Base-by-base conservation (phyloP, 2,329 filamentous ascomycete species). In the Aspergillus quadricinctus region DNA sequence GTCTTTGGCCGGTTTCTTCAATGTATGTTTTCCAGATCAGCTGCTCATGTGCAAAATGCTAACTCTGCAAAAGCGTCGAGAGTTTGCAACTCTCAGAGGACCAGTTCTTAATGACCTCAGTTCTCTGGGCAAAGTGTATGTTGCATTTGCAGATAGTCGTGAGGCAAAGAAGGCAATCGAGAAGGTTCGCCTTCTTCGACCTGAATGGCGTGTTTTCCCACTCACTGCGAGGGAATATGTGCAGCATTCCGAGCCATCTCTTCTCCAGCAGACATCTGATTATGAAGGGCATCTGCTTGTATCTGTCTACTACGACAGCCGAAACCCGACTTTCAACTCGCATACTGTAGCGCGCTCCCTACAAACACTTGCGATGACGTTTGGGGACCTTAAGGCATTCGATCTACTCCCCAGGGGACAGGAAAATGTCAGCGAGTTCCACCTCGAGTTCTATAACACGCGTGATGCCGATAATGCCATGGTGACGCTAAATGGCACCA, bases 141-240 rank as follows among this genome's bases (percentile, higher is more conserved):
- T 86, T 25, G 80, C 78, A 4, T 86, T 88, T 62, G 73, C 78
- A 6, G 85, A 88, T 63, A 80, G 87, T 50, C 79, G 83, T 50
- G 84, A 88, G 67, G 79, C 85, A 6, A 80, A 77, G 52, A 75
- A 77, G 31, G 77, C 81, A 7, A 75, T 79, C 55, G 72, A 78
- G 11, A 80, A 79, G 51, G 68, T 82, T 28, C 72, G 75, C 1
- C 62, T 78, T 19, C 69, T 74, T 35, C 73, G 74, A 48, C 71
- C 76, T 10, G 72, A 74, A 35, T 86, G 83, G 82, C 66, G 69
- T 49, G 72, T 78, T 19, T 70, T 73, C 48, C 78, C 78, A 50
- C 69, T 84, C 28, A 71, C 72, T 8, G 74, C 78, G 2, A 72
- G 69, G 28, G 76, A 81, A 19, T 80, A 80, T 67, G 69, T 72